Percentiles rank a stretch among this genome's conserved stretches.
These are phyloP conservation scores for Lodderomyces metapsilosis DNA, from an alignment of 1,139 yeast species.

Conservation along the genomic window DNA sequence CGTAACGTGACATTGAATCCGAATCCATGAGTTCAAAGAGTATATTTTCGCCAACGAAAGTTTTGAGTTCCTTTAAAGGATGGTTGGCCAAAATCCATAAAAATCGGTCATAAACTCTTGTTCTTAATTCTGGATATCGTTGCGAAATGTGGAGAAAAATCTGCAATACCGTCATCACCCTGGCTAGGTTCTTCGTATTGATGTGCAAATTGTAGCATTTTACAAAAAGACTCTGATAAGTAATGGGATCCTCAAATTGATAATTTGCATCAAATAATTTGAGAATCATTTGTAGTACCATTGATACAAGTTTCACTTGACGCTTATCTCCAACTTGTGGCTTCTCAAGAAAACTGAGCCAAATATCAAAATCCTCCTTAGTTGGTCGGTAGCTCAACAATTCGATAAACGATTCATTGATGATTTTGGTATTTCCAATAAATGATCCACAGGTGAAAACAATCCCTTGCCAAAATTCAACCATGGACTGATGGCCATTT, in stretches of 20 bases:
- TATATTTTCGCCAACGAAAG: conserved; percentile 29
- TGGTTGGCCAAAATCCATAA: conserved; percentile 31
- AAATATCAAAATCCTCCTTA: conserved; percentile 13
- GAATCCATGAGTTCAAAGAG: conserved; percentile 27
- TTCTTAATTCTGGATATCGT: conserved; percentile 7
- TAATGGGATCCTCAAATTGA: conserved; percentile 10
- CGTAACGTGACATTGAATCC: conserved; percentile 8
- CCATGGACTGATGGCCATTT: conserved; percentile 3
- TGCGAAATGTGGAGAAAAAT: conserved; percentile 34
- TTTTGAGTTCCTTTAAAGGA: conserved; percentile 25
- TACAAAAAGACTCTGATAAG: conserved; percentile 31
- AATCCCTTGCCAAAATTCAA: conserved; percentile 57
- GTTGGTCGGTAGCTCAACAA: conserved; percentile 35
- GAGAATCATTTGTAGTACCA: conserved; percentile 32
- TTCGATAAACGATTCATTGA: conserved; percentile 43
- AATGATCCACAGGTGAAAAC: conserved; percentile 60
- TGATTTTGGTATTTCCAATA: conserved; percentile 50
- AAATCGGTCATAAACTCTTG: conserved; percentile 26
- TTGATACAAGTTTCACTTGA: conserved; percentile 20
- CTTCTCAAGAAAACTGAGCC: conserved; percentile 8
- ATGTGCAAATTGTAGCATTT: conserved; percentile 59
- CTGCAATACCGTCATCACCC: conserved; percentile 34
- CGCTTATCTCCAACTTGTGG: conserved; percentile 11
- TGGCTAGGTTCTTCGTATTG: conserved; percentile 35
- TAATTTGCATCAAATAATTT: conserved; percentile 35